Evolutionary conservation across 2,329 filamentous ascomycete genomes (phyloP).

Genomic region (Apiospora kogelbergensis): DNA sequence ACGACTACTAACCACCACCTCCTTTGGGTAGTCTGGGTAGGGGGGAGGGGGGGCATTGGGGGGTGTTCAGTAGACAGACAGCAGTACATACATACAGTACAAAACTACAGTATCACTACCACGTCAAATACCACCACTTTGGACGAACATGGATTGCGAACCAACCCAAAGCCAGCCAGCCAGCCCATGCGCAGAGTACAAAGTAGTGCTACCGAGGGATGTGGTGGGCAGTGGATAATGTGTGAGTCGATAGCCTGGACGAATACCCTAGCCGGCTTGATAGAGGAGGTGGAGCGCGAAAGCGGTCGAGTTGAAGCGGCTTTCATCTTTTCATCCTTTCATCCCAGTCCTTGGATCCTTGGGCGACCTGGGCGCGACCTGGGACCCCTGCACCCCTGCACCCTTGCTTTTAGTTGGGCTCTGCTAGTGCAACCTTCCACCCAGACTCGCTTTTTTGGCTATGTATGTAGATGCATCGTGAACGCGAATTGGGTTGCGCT

Average conservation of each 20-base stretch:
- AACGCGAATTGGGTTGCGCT: slow-evolving; percentile 4
- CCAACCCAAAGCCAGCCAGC: slow-evolving; percentile 1
- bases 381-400: background rate
- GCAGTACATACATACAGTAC: background rate
- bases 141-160: background rate
- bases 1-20: background rate
- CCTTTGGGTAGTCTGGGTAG: background rate
- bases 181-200: slow-evolving; percentile 4
- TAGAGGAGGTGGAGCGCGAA: background rate
- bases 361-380: background rate
- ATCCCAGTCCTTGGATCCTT: background rate
- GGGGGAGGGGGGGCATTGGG: background rate
- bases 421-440: background rate
- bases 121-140: background rate
- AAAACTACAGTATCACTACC: background rate
- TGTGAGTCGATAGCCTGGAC: slow-evolving; percentile 3
- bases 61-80: too few relatives aligned
- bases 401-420: slow-evolving; percentile 5
- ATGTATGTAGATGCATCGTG: slow-evolving; percentile 5
- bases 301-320: slow-evolving; percentile 3
- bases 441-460: background rate
- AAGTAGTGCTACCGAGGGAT: slow-evolving; percentile 1
- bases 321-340: background rate
- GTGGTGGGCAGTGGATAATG: slow-evolving; percentile 6
- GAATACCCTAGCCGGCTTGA: background rate